These are phyloP conservation scores for Bolboschoenoplectus hybrid DNA, from an alignment of 202 grass and related monocot genomes.

Conservation along the genomic window DNA sequence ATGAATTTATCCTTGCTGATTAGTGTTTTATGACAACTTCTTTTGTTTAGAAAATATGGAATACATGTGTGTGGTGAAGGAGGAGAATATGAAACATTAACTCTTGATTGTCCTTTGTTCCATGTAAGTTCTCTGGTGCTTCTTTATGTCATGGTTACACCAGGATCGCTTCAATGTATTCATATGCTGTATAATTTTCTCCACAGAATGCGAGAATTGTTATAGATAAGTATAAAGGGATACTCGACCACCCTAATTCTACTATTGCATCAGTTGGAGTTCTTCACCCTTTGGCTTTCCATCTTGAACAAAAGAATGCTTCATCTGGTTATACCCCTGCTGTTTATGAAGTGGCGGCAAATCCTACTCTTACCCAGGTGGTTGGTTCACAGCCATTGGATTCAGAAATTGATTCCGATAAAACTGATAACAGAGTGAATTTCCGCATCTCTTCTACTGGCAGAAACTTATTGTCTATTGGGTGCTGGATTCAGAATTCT, in stretches of 20 bases:
- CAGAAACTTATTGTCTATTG: constrained; percentile 65
- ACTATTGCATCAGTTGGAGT: constrained; percentile 84
- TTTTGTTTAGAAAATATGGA: constrained; percentile 75
- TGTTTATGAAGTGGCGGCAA: constrained; percentile 65
- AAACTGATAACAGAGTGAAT: constrained; percentile 38
- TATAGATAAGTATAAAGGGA: constrained; percentile 79
- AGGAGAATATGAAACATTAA: constrained; percentile 98
- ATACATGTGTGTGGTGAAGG: constrained; percentile 99
- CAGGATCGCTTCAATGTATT: constrained; percentile 7
- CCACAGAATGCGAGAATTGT: constrained; percentile 85
- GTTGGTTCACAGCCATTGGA: constrained; percentile 40
- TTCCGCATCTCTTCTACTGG: constrained; percentile 63
- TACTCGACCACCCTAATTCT: constrained; percentile 74
- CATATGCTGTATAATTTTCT: constrained; percentile 19
- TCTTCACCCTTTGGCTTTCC: constrained; percentile 81
- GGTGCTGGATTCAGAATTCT: constrained; percentile 68
- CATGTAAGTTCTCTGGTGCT: constrained; percentile 56
- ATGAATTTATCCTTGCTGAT: constrained; percentile 32
- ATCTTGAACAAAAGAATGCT: constrained; percentile 68
- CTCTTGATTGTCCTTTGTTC: constrained; percentile 98
- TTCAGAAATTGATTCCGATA: constrained; percentile 42
- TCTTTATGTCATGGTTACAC: constrained; percentile 32
- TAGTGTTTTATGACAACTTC: constrained; percentile 33
- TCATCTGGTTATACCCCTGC: constrained; percentile 33
- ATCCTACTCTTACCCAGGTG: constrained; percentile 31